Evolutionary conservation across 2,329 filamentous ascomycete species (phyloP), one percentile per base, ranked within the genome.

Genomic region (Fusarium camptoceras): DNA sequence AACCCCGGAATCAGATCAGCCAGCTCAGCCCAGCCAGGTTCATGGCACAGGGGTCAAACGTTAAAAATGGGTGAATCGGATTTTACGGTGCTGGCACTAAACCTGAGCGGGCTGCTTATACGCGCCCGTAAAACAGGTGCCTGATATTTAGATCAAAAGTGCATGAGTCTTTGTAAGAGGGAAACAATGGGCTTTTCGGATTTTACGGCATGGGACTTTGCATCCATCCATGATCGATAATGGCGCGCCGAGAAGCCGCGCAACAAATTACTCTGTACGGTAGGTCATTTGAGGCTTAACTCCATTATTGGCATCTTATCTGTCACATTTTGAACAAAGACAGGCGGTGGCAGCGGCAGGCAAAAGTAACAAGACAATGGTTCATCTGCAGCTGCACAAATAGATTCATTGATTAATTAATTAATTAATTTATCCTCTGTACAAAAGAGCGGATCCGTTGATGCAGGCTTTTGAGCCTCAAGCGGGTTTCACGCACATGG

Each of bases 1-100:
- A 53, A 64, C 64, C 68, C 68, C 58, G 67, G 67, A 37, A 37
- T 37, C 34, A 37, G 34, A 68, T 62, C 50, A 46, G 48, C 64
- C 66, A 70, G 62, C 67, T 55, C 66, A 70, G 67, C 61, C 57
- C 60, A 54, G 53, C 39, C 54, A 58, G 54, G 49, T 41, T 50
- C 39, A 30, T 41, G 60, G 42, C 59, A 27, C 59, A 65, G 44
- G 68, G 67, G 41, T 56, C 25, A 66, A 55, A 54, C 46, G 49
- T 53, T 53, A 25, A 48, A 48, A 18, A 41, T 20, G 37, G 37
- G 37, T 41, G n/a, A 41, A 44, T 44, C 42, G 15, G 41, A 28
- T 44, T 37, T n/a, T 27, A 44, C 42, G 22, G 42, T 44, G 27
- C 37, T 43, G 42, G 57, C 53, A 37, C 34, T 37, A 37, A n/a